phyloP scores from a whole-genome alignment of 345 rosid species.

The Adansonia digitata region DNA sequence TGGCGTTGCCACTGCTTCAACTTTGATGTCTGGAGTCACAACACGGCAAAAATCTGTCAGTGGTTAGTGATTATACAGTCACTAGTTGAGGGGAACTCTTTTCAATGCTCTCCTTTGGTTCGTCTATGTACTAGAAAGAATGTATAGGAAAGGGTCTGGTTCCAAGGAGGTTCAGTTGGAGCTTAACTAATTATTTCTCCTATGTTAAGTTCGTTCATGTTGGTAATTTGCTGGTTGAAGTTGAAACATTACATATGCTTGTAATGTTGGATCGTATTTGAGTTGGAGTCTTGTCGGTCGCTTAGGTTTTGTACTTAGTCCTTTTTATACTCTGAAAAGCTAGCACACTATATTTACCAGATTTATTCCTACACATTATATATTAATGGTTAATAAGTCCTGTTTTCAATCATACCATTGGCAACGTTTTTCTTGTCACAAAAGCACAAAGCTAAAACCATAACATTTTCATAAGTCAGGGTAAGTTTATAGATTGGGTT shows the following conservation, averaged over 20 bases:
- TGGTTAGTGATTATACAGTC: conserved; percentile 19
- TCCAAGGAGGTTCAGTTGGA: conserved; percentile 9
- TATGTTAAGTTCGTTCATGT: conserved; percentile 17
- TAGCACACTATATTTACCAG: background rate
- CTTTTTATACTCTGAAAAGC: background rate
- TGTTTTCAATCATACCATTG: background rate
- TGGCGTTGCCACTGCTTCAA: conserved; percentile 96
- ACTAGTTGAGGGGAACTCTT: conserved; percentile 1
- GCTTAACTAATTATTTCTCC: conserved; percentile 13
- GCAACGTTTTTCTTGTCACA: too few species aligned
- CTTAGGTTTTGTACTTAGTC: background rate
- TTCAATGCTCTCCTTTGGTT: background rate
- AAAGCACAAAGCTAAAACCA: too few species aligned
- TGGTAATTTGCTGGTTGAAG: conserved; percentile 5
- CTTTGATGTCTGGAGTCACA: conserved; percentile 38
- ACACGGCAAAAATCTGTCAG: conserved; percentile 8
- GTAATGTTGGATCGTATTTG: conserved; percentile 7
- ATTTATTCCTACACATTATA: background rate
- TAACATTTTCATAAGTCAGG: too few species aligned
- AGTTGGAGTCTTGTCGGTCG: background rate
- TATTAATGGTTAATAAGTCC: background rate
- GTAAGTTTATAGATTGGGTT: too few species aligned
- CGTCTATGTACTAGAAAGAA: background rate
- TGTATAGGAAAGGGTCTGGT: conserved; percentile 8
- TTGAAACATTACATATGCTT: conserved; percentile 13